Percentiles rank a stretch among this genome's conserved stretches.
phyloP scores from a whole-genome alignment of 345 rosid genomes.

The Murraya koenigii region DNA sequence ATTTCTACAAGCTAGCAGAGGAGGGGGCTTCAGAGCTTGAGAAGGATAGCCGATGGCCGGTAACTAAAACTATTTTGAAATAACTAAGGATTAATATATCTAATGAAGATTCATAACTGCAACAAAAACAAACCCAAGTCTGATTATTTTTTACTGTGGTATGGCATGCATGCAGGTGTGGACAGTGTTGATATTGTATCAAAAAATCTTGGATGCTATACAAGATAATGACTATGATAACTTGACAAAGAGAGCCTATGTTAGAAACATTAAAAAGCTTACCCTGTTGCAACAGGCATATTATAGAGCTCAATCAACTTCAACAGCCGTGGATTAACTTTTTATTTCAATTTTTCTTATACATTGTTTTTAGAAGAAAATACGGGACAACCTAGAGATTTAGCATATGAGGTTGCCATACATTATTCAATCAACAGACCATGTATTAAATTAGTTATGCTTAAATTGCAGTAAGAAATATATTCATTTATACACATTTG shows the following conservation, averaged over 20 bases:
- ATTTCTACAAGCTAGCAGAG: conserved; percentile 54
- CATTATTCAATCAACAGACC: no score
- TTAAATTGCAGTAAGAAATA: no score
- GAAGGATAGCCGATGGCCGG: conserved; percentile 52
- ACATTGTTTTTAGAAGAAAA: no score
- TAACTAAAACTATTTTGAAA: no score
- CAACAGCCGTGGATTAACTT: background rate
- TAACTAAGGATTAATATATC: background rate
- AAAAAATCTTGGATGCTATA: conserved; percentile 46
- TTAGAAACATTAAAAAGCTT: conserved; percentile 44
- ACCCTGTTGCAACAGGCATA: conserved; percentile 44
- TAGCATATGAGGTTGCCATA: no score
- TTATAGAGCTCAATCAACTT: conserved; percentile 29
- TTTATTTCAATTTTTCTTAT: no score
- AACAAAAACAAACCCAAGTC: background rate
- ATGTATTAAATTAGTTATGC: no score
- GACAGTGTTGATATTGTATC: conserved; percentile 49
- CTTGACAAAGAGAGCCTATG: conserved; percentile 53
- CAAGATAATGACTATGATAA: conserved; percentile 55
- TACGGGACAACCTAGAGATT: no score
- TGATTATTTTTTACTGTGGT: no score
- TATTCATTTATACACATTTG: no score
- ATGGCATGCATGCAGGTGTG: conserved; percentile 39
- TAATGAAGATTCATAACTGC: background rate
- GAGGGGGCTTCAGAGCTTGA: conserved; percentile 56